Base-by-base conservation (phyloP, 331 rosid genomes). In the Stylosanthes scabra region DNA sequence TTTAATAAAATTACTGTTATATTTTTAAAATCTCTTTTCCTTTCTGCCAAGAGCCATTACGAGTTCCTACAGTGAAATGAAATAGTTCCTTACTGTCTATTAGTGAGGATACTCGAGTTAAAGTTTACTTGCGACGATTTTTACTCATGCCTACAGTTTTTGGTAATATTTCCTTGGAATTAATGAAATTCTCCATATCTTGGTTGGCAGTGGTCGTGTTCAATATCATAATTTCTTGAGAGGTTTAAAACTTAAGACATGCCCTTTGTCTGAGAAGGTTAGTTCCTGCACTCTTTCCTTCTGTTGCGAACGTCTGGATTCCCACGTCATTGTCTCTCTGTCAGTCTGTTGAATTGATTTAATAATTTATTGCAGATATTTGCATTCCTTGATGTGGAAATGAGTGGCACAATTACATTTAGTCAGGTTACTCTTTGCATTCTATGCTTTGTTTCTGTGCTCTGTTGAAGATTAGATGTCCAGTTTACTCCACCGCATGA, bases 361-460 rank as follows among this genome's bases (percentile, higher is more conserved):
- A 15, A 40, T 63, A 41, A 66, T 64, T 79, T 39, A 45, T 79
- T 78, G 42, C 93, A 94, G 99, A 87, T 91, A 74, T 94, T 90
- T 84, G 66, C 90, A 72, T 91, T 81, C 80, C 75, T 95, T 64
- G 97, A 91, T 83, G 88, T 84, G 59, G 97, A 91, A 82, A 88
- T 78, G 81, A 78, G 64, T 69, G 96, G 93, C 75, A 40, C 90
- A 47, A 84, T 95, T 71, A 88, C 93, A 55, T 95, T 91, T 78
- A 91, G 84, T 81, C 97, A 95, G 97, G 99, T 95, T 62, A 15
- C 47, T 56, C 70, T 68, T 47, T 41, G 29, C 59, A 45, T 15
- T 67, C 15, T 25, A 54, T 64, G 66, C 39, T 6, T 34, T 28
- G 7, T 75, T 58, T 80, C 37, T 57, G 44, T 73, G 52, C 42